Evolutionary conservation across 306 rosid genomes (phyloP), one percentile per base, ranked within the genome.

Genomic region (Rosa multiflora): DNA sequence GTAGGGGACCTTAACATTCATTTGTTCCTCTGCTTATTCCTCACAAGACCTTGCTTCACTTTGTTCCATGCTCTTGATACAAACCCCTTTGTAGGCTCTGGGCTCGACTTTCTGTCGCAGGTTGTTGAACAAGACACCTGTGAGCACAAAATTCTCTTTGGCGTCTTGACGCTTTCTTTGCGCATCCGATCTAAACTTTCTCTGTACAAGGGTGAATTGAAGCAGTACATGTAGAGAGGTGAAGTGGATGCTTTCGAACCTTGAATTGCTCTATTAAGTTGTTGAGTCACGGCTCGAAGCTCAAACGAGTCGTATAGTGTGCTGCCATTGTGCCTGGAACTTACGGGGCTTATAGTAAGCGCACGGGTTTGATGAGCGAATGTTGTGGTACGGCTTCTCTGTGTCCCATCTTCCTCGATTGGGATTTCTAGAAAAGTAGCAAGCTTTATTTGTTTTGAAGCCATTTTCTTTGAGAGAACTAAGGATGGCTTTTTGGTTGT

Each of bases 301-400:
- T 90, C 95, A 44, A 78, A 90, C 0, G 90, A 92, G 79, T 90
- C 93, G 11, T 85, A 92, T 14, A 92, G 73, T 35, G 82, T 82
- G 74, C 96, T 90, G 39, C 89, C 90, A 47, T 85, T 80, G 77
- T 86, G 84, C 74, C 49, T 74, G 29, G 73, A 76, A 76, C 84
- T 86, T 73, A 74, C 70, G 20, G 81, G 77, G 79, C 59, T 80
- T 17, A 48, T 9, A 9, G 2, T 5, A 40, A 40, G 64, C n/a
- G 70, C 44, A 23, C 12, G 29, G 74, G 67, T 39, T 21, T 32
- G 43, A n/a, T 32, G 32, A 42, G 32, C 75, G 29, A 32, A 74
- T 48, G 70, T 40, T 58, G 68, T 15, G 4, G 72, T 51, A 32
- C 40, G 37, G 58, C 42, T 59, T n/a, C 1, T 9, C 10, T 49